Evolutionary conservation across 73 alveolate species (phyloP).

Genomic region (Blepharisma japonicum): DNA sequence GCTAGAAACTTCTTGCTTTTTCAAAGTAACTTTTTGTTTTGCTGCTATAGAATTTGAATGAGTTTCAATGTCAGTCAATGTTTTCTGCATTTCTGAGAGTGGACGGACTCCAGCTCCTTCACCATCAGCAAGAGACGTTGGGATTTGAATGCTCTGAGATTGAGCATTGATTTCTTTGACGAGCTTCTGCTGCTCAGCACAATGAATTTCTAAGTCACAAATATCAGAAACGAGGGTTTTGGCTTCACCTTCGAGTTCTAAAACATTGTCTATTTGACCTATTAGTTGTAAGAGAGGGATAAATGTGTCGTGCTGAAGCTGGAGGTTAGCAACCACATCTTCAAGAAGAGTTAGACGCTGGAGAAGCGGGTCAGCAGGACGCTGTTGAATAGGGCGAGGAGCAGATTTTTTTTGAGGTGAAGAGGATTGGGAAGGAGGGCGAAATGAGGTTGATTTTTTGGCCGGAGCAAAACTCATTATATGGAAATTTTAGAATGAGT

Average conservation of each 20-base stretch:
- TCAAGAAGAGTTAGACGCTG: background rate
- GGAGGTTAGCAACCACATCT: constrained; percentile 12
- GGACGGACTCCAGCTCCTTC: background rate
- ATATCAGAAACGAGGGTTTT: background rate
- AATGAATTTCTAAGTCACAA: background rate
- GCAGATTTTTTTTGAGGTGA: background rate
- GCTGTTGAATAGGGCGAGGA: background rate
- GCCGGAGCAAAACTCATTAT: background rate
- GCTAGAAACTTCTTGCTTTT: background rate
- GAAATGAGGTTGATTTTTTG: background rate
- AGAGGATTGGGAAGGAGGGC: background rate
- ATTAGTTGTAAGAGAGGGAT: constrained; percentile 2
- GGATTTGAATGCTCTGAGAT: background rate
- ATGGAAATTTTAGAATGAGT: background rate
- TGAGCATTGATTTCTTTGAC: background rate
- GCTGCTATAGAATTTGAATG: background rate
- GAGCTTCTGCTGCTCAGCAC: background rate
- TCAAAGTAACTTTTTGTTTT: background rate
- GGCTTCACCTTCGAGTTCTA: background rate
- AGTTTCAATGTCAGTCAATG: background rate
- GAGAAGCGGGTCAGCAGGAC: background rate
- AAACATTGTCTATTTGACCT: background rate
- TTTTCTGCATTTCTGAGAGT: background rate
- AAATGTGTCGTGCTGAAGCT: constrained; percentile 7
- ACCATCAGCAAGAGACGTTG: constrained; percentile 1